Conservation (phyloP, 2,329 filamentous ascomycete genomes). For the Fusarium staphyleae region DNA sequence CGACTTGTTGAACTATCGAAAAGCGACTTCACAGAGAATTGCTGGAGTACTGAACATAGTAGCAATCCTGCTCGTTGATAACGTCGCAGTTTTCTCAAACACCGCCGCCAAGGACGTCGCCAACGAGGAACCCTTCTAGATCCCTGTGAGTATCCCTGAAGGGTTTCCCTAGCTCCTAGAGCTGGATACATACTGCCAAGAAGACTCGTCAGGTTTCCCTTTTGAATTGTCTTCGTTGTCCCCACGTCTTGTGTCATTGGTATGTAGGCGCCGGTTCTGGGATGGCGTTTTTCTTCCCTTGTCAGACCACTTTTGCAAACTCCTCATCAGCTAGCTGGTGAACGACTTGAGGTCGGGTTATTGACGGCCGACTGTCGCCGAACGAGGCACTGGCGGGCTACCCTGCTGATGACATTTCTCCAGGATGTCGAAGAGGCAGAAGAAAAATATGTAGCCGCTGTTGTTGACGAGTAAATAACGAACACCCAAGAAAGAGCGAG, state of each 20-base stretch:
- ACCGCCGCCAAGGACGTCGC: constrained; percentile 1
- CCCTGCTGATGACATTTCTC: too few species aligned
- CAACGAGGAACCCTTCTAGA: constrained; percentile 21
- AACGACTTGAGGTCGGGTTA: neutral
- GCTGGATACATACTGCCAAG: constrained; percentile 33
- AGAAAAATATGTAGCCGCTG: too few species aligned
- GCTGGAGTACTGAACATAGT: too few species aligned
- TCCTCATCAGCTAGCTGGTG: neutral
- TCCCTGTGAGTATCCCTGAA: constrained; percentile 19
- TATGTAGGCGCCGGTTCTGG: constrained; percentile 9
- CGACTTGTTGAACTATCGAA: too few species aligned
- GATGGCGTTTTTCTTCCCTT: constrained; percentile 30
- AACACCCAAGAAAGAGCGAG: too few species aligned
- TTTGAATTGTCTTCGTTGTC: constrained; percentile 5
- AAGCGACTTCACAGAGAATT: too few species aligned
- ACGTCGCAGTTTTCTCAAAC: constrained; percentile 18
- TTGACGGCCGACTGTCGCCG: too few species aligned
- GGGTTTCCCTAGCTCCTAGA: constrained; percentile 8
- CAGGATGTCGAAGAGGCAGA: too few species aligned
- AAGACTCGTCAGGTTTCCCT: constrained; percentile 18
- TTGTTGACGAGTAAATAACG: too few species aligned
- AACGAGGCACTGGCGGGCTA: too few species aligned
- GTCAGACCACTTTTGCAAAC: constrained; percentile 31
- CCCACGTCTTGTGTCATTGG: constrained; percentile 1
- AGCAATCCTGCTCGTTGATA: neutral